Evolutionary conservation across 768 basidiomycete species (phyloP).

Genomic region (Hemileccinum rubropunctum): DNA sequence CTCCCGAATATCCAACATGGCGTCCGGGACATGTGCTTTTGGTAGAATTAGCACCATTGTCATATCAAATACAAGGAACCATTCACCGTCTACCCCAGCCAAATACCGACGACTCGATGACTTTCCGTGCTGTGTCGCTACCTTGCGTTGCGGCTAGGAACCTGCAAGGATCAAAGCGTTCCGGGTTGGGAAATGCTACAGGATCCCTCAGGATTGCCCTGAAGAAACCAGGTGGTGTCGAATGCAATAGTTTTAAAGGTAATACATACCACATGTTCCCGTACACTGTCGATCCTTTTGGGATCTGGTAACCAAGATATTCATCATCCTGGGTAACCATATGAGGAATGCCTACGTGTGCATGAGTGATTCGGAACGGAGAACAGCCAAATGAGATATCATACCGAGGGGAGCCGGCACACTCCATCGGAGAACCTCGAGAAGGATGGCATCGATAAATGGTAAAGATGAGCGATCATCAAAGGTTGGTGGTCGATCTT

Average conservation of each 20-base stretch:
- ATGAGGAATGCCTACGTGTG: background rate
- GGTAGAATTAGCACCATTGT: background rate
- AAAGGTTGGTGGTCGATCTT: background rate
- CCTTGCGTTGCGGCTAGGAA: background rate
- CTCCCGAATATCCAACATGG: background rate
- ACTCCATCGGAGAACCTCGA: background rate
- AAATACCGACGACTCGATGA: background rate
- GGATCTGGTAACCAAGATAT: background rate
- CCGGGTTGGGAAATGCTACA: background rate
- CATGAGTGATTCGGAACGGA: background rate
- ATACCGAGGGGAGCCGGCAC: background rate
- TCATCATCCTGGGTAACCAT: background rate
- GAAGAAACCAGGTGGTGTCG: background rate
- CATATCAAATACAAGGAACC: background rate
- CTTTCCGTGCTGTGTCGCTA: background rate
- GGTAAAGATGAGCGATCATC: background rate
- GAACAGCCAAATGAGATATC: background rate
- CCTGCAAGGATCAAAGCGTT: background rate
- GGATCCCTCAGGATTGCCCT: background rate
- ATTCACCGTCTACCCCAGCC: background rate
- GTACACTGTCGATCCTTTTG: background rate
- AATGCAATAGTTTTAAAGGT: background rate
- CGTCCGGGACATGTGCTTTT: background rate
- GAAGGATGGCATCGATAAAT: background rate
- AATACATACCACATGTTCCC: background rate